Conservation (phyloP, 1,139 yeast species). For the Suzukiozyma palmioleophila region DNA sequence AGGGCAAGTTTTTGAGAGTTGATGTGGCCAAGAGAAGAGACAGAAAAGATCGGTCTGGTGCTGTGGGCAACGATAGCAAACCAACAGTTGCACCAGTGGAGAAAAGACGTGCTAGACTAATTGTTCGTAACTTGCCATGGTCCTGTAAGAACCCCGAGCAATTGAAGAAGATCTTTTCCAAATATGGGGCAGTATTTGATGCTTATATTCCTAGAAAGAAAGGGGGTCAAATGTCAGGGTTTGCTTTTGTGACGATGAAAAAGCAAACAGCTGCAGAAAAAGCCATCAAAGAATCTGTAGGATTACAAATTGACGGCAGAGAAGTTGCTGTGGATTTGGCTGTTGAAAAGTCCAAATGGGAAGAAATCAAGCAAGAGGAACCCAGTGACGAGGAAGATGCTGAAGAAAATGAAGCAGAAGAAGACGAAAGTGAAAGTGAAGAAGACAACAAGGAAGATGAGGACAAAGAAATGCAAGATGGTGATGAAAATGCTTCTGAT, state of each 20-base stretch:
- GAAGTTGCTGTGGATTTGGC: constrained; percentile 95
- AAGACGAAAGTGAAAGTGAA: constrained; percentile 21
- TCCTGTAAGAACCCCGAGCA: constrained; percentile 76
- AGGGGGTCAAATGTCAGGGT: constrained; percentile 90
- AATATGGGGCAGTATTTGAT: constrained; percentile 84
- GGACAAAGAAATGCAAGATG: constrained; percentile 33
- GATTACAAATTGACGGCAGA: constrained; percentile 82
- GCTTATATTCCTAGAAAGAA: constrained; percentile 85
- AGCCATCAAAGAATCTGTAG: constrained; percentile 72
- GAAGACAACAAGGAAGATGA: constrained; percentile 26
- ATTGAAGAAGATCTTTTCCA: constrained; percentile 64
- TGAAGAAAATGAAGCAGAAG: constrained; percentile 23
- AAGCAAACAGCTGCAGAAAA: constrained; percentile 71
- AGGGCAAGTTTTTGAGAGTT: constrained; percentile 63
- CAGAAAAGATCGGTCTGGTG: constrained; percentile 41
- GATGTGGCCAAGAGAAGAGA: constrained; percentile 93
- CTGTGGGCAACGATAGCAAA: constrained; percentile 9
- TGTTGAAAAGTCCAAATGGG: constrained; percentile 82
- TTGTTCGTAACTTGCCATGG: constrained; percentile 94
- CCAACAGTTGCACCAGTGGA: constrained; percentile 35
- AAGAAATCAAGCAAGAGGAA: constrained; percentile 35
- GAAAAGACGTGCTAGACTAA: constrained; percentile 77
- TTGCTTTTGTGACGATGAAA: constrained; percentile 91
- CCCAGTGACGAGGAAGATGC: constrained; percentile 35
- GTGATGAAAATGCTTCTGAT: constrained; percentile 30